Evolutionary conservation across 768 basidiomycete genomes (phyloP).

Genomic region (Leccinum sublutescens): DNA sequence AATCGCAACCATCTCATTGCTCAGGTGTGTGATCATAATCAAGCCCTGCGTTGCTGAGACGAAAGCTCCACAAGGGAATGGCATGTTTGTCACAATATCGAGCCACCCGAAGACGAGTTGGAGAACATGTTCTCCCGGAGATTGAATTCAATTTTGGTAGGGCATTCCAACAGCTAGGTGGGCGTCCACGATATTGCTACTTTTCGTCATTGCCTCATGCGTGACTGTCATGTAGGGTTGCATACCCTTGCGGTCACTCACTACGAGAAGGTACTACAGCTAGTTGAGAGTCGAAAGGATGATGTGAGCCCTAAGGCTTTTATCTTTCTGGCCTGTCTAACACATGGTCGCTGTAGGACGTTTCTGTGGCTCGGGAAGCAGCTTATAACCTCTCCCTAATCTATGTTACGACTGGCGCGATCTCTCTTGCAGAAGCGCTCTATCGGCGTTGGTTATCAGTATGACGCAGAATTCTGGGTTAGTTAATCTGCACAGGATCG

Average conservation of each 20-base stretch:
- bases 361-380: conserved; percentile 66
- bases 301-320: conserved; percentile 28
- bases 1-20: conserved; percentile 87
- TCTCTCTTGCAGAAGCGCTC: conserved; percentile 63
- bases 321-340: not conserved
- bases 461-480: conserved; percentile 29
- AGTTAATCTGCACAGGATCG: not conserved
- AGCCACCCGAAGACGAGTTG: conserved; percentile 47
- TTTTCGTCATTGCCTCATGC: not conserved
- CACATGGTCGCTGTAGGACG: conserved; percentile 34
- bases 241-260: conserved; percentile 80
- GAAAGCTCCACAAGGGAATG: conserved; percentile 55
- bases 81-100: conserved; percentile 85
- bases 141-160: conserved; percentile 94
- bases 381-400: conserved; percentile 88
- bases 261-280: conserved; percentile 73
- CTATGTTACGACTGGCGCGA: conserved; percentile 76
- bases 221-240: conserved; percentile 50
- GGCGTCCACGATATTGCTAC: conserved; percentile 13
- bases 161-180: conserved; percentile 91
- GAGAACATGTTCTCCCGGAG: conserved; percentile 52
- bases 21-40: conserved; percentile 43
- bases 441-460: conserved; percentile 84
- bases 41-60: not conserved
- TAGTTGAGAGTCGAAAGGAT: conserved; percentile 44